Evolutionary conservation across 179 eudicot genomes (phyloP).

Genomic region (Patellifolia procumbens): DNA sequence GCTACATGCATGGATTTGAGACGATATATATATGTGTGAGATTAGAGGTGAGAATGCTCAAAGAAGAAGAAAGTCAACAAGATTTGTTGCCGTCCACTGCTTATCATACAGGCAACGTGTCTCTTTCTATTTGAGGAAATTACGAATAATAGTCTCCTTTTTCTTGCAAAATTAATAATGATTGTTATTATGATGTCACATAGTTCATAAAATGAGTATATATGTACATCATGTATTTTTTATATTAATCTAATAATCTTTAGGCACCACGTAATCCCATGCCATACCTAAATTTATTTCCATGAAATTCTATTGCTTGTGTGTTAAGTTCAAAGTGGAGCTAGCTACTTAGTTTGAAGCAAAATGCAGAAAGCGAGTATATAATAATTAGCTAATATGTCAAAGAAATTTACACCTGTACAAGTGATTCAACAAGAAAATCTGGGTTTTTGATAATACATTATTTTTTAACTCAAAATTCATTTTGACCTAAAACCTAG

Average conservation of each 20-base stretch:
- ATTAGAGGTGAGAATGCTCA: conserved; percentile 12
- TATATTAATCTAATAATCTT: not conserved
- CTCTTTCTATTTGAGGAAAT: conserved; percentile 40
- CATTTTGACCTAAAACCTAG: too few relatives aligned
- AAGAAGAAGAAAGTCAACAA: conserved; percentile 49
- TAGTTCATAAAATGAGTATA: conserved; percentile 23
- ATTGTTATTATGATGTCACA: conserved; percentile 24
- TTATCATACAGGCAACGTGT: conserved; percentile 64
- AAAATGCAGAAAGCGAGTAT: not conserved
- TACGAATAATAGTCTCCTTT: conserved; percentile 24
- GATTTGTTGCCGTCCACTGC: conserved; percentile 81
- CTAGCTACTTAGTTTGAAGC: not conserved
- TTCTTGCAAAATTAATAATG: not conserved
- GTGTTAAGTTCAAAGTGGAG: not conserved
- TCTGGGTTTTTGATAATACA: too few relatives aligned
- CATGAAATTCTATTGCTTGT: not conserved
- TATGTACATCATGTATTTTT: conserved; percentile 19
- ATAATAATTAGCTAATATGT: not conserved
- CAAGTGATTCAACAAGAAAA: not conserved
- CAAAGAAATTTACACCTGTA: not conserved
- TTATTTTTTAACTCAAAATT: too few relatives aligned
- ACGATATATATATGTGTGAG: conserved; percentile 34
- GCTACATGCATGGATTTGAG: conserved; percentile 28
- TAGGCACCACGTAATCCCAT: conserved; percentile 25
- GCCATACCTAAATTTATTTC: not conserved